Evolutionary conservation across 164 flowering plant genomes (phyloP).

Genomic region (Santalum album): DNA sequence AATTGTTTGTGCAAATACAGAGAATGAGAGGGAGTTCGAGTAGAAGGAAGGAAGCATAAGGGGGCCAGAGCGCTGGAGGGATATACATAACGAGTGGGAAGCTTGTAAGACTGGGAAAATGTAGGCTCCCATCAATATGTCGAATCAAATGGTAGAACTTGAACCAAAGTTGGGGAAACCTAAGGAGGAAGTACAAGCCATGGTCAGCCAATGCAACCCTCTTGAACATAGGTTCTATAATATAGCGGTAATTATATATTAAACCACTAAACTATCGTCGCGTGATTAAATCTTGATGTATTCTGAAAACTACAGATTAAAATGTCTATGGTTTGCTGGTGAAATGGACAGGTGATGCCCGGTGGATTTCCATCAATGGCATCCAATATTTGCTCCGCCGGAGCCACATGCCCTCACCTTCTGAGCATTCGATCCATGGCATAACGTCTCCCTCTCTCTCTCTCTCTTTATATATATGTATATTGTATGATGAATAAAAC

Average conservation of each 20-base stretch:
- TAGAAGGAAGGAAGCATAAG: constrained; percentile 26
- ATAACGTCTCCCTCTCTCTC: constrained; percentile 23
- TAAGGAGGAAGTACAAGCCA: constrained; percentile 22
- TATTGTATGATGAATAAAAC: too few relatives aligned
- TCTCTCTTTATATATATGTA: too few relatives aligned
- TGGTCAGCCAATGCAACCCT: constrained; percentile 17
- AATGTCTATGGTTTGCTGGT: constrained; percentile 37
- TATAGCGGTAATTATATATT: constrained; percentile 20
- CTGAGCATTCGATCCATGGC: constrained; percentile 57
- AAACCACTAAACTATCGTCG: too few relatives aligned
- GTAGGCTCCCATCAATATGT: constrained; percentile 52
- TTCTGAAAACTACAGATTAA: too few relatives aligned
- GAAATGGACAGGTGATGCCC: constrained; percentile 35
- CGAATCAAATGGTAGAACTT: constrained; percentile 13
- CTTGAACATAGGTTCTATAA: constrained; percentile 43
- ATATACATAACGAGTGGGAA: constrained; percentile 36
- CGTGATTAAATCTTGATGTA: too few relatives aligned
- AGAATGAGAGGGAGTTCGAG: constrained; percentile 35
- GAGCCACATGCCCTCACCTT: constrained; percentile 61
- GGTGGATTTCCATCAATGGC: constrained; percentile 33
- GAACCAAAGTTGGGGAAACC: constrained; percentile 8
- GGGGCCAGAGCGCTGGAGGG: constrained; percentile 50
- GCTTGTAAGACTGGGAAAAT: constrained; percentile 32
- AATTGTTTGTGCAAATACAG: constrained; percentile 13
- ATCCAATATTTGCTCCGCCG: constrained; percentile 30